Base-by-base conservation (phyloP, 352 stramenopile species). In the Thraustotheca clavata region DNA sequence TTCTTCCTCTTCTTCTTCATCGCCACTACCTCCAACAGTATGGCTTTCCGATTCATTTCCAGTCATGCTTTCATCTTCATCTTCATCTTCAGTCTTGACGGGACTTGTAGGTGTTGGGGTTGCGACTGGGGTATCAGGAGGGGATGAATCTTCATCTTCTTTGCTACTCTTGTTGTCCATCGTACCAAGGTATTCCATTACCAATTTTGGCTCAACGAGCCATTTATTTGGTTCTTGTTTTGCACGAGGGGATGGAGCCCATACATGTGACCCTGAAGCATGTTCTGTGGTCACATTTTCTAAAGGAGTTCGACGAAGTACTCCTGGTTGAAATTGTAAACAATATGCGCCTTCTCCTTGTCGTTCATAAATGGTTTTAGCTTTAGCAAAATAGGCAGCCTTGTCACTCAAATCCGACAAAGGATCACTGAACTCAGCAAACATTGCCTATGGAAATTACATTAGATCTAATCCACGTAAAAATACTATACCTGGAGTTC, bases 261-360 rank as follows among this genome's bases (percentile, higher is more conserved):
- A 94, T 46, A 92, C 89, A 69, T 91, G 90, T 76, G n/a, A 73
- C 71, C 6, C 77, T 75, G 14, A 70, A 3, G 34, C 39, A 5
- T 26, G 26, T 27, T 20, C 26, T 27, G 32, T 3, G 31, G 52
- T 27, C 18, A 31, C 4, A 18, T 31, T 22, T 27, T 89, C 83
- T 22, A 91, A 36, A 27, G 83, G 83, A 0, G 83, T 94, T 48
- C 83, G 83, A 20, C 85, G 81, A 46, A 92, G 35, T 32, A 94
- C 76, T 26, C 85, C 85, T 36, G 85, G 81, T 38, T 87, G 82
- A 54, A 91, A 94, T 66, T 89, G 77, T 9, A 94, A 77, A n/a
- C 85, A 84, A 62, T 88, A 94, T 0, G 84, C 83, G 46, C 83
- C 79, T 70, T 94, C 83, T 1, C 82, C 82, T 66, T 94, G 47